Evolutionary conservation across 495 filamentous ascomycete species (phyloP).

Genomic region (Jackrogersella multiformis): DNA sequence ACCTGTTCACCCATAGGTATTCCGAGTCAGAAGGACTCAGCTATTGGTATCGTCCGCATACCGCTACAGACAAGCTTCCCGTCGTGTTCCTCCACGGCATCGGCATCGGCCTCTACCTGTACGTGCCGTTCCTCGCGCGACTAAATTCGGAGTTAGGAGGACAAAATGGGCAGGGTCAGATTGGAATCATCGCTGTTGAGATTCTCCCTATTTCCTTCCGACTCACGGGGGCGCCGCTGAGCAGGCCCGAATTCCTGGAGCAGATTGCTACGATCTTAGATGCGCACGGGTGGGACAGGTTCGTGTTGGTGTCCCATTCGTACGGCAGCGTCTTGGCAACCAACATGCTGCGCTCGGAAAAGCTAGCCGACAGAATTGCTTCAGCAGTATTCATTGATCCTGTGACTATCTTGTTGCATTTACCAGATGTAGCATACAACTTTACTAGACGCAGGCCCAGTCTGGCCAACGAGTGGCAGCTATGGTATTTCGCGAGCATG

Average conservation of each 20-base stretch:
- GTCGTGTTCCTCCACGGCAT: constrained; percentile 77
- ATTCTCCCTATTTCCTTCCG: constrained; percentile 69
- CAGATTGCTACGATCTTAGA: constrained; percentile 64
- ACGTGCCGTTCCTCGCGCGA: constrained; percentile 63
- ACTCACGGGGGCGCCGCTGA: constrained; percentile 61
- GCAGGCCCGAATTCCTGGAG: constrained; percentile 56
- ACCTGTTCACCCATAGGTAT: constrained; percentile 51
- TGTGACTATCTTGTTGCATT: constrained; percentile 70
- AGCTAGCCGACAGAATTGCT: constrained; percentile 53
- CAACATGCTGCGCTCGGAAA: constrained; percentile 63
- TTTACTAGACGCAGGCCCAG: constrained; percentile 66
- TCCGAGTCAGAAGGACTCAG: constrained; percentile 59
- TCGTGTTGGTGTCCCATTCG: constrained; percentile 67
- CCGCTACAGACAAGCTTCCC: constrained; percentile 61
- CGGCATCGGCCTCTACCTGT: constrained; percentile 72
- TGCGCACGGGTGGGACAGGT: constrained; percentile 58
- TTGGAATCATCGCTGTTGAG: constrained; percentile 73
- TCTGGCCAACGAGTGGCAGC: constrained; percentile 68
- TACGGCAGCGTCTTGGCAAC: constrained; percentile 71
- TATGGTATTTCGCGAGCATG: constrained; percentile 73
- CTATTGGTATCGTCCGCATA: constrained; percentile 74
- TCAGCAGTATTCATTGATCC: constrained; percentile 69
- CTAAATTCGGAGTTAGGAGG: constrained; percentile 54
- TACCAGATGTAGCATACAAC: constrained; percentile 77
- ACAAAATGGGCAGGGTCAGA: constrained; percentile 49